A percentile compares a stretch with the other conserved stretches of the same genome.
Conservation (phyloP, 768 basidiomycete genomes). For the Albatrellus ellisii region DNA sequence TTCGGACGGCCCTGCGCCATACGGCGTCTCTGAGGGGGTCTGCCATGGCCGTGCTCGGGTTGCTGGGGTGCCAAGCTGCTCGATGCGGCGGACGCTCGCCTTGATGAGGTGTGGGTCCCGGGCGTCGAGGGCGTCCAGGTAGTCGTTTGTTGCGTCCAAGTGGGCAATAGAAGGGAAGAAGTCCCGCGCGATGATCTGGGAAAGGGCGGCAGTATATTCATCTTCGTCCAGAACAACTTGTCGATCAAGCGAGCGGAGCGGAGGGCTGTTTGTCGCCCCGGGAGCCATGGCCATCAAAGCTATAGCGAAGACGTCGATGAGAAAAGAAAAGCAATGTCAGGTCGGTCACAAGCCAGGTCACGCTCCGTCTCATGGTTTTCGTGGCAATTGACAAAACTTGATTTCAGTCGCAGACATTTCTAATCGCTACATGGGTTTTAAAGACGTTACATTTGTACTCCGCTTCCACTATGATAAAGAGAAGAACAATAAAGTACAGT, state of each 20-base stretch:
- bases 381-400: too few relatives aligned
- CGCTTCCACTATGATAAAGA: too few relatives aligned
- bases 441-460: too few relatives aligned
- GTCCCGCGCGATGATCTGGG: slow-evolving; percentile 89
- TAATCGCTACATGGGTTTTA: too few relatives aligned
- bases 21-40: slow-evolving; percentile 56
- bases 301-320: too few relatives aligned
- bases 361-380: too few relatives aligned
- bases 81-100: slow-evolving; percentile 60
- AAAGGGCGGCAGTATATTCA: slow-evolving; percentile 83
- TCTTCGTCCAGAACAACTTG: slow-evolving; percentile 82
- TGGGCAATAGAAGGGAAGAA: slow-evolving; percentile 94
- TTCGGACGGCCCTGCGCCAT: slow-evolving; percentile 41
- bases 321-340: too few relatives aligned
- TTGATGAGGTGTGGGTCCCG: slow-evolving; percentile 67
- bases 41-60: slow-evolving; percentile 22
- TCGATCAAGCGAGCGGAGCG: slow-evolving; percentile 50
- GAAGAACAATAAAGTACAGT: too few relatives aligned
- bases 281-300: too few relatives aligned
- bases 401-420: too few relatives aligned
- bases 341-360: too few relatives aligned
- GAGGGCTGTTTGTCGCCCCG: too few relatives aligned
- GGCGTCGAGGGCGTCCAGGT: slow-evolving; percentile 69
- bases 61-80: slow-evolving; percentile 47
- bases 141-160: slow-evolving; percentile 78